These are phyloP conservation scores for Micromonas pusilla DNA, from an alignment of 139 green algal genomes.

Conservation along the genomic window DNA sequence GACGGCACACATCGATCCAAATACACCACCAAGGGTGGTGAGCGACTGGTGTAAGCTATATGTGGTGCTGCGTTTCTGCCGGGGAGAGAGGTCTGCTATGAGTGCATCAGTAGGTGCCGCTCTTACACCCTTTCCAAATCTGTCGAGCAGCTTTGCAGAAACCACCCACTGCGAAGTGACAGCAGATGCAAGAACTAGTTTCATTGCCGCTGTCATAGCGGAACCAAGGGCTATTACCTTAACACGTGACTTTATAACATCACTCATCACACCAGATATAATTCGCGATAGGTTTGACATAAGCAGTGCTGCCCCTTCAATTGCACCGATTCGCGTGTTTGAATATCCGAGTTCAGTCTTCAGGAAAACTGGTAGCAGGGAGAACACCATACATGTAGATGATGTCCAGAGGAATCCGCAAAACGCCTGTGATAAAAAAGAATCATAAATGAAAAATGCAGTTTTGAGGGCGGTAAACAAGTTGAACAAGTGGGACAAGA, in stretches of 20 bases:
- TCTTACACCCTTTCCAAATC: slow-evolving; percentile 23
- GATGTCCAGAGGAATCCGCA: slow-evolving; percentile 9
- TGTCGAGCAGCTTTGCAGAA: slow-evolving; percentile 15
- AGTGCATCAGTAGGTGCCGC: slow-evolving; percentile 23
- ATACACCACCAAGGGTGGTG: slow-evolving; percentile 11
- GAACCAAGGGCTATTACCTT: slow-evolving; percentile 15
- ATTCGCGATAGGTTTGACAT: slow-evolving; percentile 19
- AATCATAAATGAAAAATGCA: neutral
- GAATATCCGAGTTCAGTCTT: slow-evolving; percentile 9
- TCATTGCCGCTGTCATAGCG: slow-evolving; percentile 22
- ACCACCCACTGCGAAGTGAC: slow-evolving; percentile 10
- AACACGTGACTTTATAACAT: slow-evolving; percentile 20
- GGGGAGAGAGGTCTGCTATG: slow-evolving; percentile 19
- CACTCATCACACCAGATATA: slow-evolving; percentile 10
- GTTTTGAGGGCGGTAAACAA: neutral
- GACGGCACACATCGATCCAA: slow-evolving; percentile 10
- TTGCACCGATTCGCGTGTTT: slow-evolving; percentile 19
- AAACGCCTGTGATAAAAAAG: neutral
- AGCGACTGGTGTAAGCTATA: slow-evolving; percentile 22
- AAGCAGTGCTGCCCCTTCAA: slow-evolving; percentile 10
- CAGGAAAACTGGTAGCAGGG: slow-evolving; percentile 15
- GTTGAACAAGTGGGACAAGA: too few species aligned
- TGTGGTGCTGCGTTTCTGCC: slow-evolving; percentile 4
- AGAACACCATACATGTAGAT: slow-evolving; percentile 25
- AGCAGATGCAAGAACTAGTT: neutral